Evolutionary conservation across 2,329 filamentous ascomycete genomes (phyloP).

Genomic region (Colletotrichum graminicola): DNA sequence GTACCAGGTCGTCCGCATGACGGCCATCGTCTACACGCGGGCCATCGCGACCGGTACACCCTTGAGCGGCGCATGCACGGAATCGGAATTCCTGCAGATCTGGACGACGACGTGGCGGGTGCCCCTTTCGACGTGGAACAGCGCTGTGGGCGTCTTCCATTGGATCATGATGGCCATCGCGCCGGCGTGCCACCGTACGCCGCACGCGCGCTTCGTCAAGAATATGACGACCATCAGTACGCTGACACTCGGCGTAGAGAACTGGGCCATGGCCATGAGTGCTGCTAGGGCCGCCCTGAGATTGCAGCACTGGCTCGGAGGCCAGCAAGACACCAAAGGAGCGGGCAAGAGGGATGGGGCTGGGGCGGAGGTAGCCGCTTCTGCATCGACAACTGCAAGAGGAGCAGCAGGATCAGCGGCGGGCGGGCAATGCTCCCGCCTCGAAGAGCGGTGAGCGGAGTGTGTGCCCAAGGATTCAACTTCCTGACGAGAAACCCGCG

Average conservation of each 20-base stretch:
- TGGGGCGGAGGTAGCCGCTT: not conserved
- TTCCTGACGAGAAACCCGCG: not conserved
- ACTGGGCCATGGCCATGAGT: slow-evolving; percentile 60
- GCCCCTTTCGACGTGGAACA: slow-evolving; percentile 60
- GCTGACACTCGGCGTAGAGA: slow-evolving; percentile 61
- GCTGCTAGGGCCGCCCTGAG: slow-evolving; percentile 53
- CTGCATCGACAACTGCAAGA: not conserved
- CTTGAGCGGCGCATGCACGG: slow-evolving; percentile 55
- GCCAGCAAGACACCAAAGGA: slow-evolving; percentile 20
- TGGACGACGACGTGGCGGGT: slow-evolving; percentile 63
- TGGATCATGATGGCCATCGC: slow-evolving; percentile 61
- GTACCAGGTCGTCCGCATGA: slow-evolving; percentile 60
- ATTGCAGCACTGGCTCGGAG: slow-evolving; percentile 59
- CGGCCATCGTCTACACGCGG: slow-evolving; percentile 61
- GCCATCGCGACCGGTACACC: slow-evolving; percentile 59
- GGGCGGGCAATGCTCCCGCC: slow-evolving; percentile 8
- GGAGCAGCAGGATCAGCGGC: not conserved
- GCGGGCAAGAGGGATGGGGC: slow-evolving; percentile 6
- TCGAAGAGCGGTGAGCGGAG: slow-evolving; percentile 36
- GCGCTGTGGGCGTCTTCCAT: slow-evolving; percentile 61
- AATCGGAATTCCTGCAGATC: slow-evolving; percentile 56
- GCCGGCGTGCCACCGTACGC: slow-evolving; percentile 54
- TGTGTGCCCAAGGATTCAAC: slow-evolving; percentile 18
- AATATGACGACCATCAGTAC: slow-evolving; percentile 58
- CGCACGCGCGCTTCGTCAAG: slow-evolving; percentile 60